Evolutionary conservation across 768 basidiomycete species (phyloP), one percentile per base, ranked within the genome.

Genomic region (Collybia nuda): DNA sequence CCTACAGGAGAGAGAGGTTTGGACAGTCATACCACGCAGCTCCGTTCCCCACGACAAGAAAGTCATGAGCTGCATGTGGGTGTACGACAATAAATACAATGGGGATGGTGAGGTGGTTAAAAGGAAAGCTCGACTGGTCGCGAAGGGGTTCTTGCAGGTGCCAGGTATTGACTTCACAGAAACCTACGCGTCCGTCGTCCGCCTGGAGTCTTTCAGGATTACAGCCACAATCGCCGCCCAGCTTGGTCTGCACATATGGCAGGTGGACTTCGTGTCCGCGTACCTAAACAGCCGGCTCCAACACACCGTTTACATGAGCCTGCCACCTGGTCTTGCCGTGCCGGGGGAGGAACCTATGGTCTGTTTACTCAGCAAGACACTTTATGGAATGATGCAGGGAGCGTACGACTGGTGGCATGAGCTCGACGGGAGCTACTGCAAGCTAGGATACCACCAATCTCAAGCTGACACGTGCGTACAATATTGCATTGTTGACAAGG

Each of bases 261-360:
- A 56, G 26, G 57, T 71, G 5, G 69, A 76, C 52, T 64, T 73
- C 36, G 65, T 68, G 15, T 54, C 56, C 0, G 70, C 69, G 0
- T 77, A 67, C 55, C 64, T 77, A 0, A 69, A 57, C 47, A 53
- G 53, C 18, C 48, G 63, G 0, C 62, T 71, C 21, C 56, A 62
- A 12, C 48, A 49, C 26, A 41, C 26, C 1, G 55, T 59, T 8
- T 53, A 57, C 43, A 62, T 52, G 52, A 50, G 52, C 15, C 40
- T 53, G 14, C 47, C 58, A 29, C 56, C 54, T 1, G 58, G 60
- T 18, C 55, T 57, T 36, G 39, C 51, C 12, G 24, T 24, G 28
- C 35, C n/a, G 40, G 56, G 54, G 52, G 48, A 56, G 48, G 55
- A 56, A 28, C 47, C 53, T 48, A 40, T 44, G 15, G 56, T 60